Conservation (phyloP, 768 basidiomycete species). For the Strobilomyces echinocephalus region DNA sequence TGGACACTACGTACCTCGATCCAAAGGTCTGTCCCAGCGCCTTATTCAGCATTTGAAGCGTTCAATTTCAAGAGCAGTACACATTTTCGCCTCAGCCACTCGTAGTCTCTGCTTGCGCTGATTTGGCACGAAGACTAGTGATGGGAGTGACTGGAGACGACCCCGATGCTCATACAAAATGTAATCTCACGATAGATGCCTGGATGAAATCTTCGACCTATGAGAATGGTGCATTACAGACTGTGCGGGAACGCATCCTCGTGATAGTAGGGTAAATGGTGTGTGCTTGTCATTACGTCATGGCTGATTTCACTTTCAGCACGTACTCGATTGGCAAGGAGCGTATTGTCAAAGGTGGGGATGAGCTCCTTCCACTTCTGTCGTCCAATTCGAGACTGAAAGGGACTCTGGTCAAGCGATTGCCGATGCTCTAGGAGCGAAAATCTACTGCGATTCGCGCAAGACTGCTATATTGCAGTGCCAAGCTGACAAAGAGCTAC, state of each 20-base stretch:
- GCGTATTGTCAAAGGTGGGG: constrained; percentile 86
- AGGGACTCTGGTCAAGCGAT: constrained; percentile 52
- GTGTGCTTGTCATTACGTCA: neutral
- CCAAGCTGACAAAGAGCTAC: constrained; percentile 78
- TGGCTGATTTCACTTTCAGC: constrained; percentile 35
- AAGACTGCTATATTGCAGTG: constrained; percentile 82
- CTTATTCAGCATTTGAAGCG: neutral
- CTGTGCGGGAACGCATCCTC: constrained; percentile 39
- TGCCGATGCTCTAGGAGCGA: constrained; percentile 73
- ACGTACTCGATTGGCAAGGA: constrained; percentile 99
- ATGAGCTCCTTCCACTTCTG: neutral
- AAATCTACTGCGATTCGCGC: constrained; percentile 83
- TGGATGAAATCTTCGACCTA: constrained; percentile 42
- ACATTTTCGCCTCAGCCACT: constrained; percentile 94
- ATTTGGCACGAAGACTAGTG: constrained; percentile 61
- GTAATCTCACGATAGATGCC: constrained; percentile 41
- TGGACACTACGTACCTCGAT: constrained; percentile 95
- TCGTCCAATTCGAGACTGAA: neutral
- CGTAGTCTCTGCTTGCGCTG: constrained; percentile 89
- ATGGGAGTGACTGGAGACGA: constrained; percentile 34
- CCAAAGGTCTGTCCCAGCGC: constrained; percentile 53
- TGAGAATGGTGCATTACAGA: constrained; percentile 33
- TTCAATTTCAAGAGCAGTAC: constrained; percentile 47
- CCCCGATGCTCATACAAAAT: constrained; percentile 17
- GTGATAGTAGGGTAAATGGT: constrained; percentile 66